Evolutionary conservation across 805 yeast genomes (phyloP).

Genomic region (Saccharomyces mikatae): DNA sequence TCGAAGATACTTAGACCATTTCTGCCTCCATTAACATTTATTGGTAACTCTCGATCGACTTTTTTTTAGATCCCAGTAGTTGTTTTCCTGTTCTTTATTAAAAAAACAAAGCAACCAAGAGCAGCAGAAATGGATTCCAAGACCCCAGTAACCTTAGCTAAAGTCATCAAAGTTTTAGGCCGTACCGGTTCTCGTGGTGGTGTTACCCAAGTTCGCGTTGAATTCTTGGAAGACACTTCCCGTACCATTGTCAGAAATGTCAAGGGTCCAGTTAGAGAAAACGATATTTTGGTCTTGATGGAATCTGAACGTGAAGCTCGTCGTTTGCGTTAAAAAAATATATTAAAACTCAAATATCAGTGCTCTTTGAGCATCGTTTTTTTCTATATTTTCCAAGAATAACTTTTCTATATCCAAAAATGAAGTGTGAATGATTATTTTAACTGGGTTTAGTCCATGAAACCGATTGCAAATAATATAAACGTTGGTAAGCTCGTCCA

Average conservation of each 20-base stretch:
- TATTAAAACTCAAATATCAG: not conserved
- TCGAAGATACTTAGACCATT: not conserved
- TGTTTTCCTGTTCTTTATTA: not conserved
- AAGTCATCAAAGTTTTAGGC: constrained; percentile 98
- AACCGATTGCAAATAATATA: not conserved
- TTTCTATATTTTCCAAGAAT: not conserved
- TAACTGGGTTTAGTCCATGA: not conserved
- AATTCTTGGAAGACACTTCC: constrained; percentile 89
- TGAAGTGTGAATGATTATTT: not conserved
- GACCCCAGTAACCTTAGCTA: constrained; percentile 98
- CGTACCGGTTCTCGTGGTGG: constrained; percentile 99
- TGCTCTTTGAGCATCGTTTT: not conserved
- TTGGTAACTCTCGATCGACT: not conserved
- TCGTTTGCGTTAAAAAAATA: constrained; percentile 60
- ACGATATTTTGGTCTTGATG: constrained; percentile 97
- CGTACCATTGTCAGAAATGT: constrained; percentile 96
- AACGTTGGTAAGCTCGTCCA: not conserved
- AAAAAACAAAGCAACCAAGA: not conserved
- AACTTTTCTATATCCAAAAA: not conserved
- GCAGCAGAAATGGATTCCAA: constrained; percentile 34
- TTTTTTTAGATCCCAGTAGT: not conserved
- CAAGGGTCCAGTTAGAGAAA: constrained; percentile 96
- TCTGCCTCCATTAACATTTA: not conserved
- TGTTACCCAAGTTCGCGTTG: constrained; percentile 97
- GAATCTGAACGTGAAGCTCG: constrained; percentile 99